These are phyloP conservation scores for Rhodamnia rubescens DNA, from an alignment of 345 rosid genomes.

Conservation along the genomic window DNA sequence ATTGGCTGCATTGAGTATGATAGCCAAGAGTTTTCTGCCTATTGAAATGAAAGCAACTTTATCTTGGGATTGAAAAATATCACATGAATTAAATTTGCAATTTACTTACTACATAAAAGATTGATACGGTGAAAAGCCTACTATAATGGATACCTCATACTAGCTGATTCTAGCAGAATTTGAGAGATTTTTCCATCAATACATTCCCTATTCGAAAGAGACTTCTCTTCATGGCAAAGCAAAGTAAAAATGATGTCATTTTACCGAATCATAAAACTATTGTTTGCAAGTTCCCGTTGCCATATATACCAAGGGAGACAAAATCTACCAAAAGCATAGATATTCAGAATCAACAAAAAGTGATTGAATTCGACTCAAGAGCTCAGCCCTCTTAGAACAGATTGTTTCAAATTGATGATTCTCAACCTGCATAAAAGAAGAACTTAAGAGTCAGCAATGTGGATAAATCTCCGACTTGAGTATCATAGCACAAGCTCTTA, in stretches of 20 bases:
- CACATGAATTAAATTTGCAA: background rate
- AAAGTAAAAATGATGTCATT: background rate
- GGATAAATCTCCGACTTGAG: background rate
- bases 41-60: slow-evolving; percentile 7
- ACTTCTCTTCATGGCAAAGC: background rate
- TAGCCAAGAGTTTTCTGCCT: slow-evolving; percentile 94
- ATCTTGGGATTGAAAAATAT: background rate
- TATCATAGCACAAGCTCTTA: background rate
- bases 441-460: background rate
- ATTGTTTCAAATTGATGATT: background rate
- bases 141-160: background rate
- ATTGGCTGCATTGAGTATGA: slow-evolving; percentile 60
- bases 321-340: background rate
- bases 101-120: background rate
- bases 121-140: background rate
- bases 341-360: background rate
- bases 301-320: background rate
- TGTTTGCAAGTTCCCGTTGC: background rate
- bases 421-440: background rate
- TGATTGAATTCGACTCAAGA: background rate
- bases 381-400: background rate
- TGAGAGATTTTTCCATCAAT: background rate
- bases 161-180: background rate
- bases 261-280: background rate
- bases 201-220: background rate